Conservation (phyloP, 371 early-diverging fungal species). For the Entomophthora muscae region DNA sequence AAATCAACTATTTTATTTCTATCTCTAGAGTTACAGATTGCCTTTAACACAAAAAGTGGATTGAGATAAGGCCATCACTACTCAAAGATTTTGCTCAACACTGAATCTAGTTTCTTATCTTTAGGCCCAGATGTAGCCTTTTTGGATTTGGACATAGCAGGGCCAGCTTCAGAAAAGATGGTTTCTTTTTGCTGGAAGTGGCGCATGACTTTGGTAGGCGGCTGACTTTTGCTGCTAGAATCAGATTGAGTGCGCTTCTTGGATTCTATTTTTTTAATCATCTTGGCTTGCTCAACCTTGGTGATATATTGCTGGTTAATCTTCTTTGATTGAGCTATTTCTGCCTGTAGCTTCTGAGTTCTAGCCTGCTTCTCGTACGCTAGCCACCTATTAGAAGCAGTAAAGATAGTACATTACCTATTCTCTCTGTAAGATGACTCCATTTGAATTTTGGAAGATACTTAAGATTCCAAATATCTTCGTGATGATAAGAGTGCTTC, state of each 20-base stretch:
- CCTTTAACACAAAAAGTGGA: too few relatives aligned
- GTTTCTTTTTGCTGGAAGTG: neutral
- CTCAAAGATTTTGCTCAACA: neutral
- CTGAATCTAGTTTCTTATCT: neutral
- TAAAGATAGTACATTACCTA: constrained; percentile 27
- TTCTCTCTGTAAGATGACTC: constrained; percentile 83
- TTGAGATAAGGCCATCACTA: too few relatives aligned
- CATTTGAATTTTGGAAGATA: constrained; percentile 94
- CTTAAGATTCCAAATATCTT: constrained; percentile 91
- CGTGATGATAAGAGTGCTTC: constrained; percentile 61
- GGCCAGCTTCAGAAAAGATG: neutral
- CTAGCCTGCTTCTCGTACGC: constrained; percentile 65
- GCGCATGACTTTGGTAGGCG: neutral
- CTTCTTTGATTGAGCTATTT: constrained; percentile 64
- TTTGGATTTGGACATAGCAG: neutral
- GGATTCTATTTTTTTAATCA: constrained; percentile 24
- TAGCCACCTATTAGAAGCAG: constrained; percentile 13
- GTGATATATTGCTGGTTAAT: constrained; percentile 70
- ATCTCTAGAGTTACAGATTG: too few relatives aligned
- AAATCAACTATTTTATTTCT: too few relatives aligned
- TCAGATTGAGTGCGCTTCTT: neutral
- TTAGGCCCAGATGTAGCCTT: neutral
- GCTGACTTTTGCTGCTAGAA: neutral
- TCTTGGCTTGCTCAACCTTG: constrained; percentile 73
- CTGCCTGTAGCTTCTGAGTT: constrained; percentile 64